Evolutionary conservation across 768 basidiomycete genomes (phyloP).

Genomic region (Wakefieldia striispora): DNA sequence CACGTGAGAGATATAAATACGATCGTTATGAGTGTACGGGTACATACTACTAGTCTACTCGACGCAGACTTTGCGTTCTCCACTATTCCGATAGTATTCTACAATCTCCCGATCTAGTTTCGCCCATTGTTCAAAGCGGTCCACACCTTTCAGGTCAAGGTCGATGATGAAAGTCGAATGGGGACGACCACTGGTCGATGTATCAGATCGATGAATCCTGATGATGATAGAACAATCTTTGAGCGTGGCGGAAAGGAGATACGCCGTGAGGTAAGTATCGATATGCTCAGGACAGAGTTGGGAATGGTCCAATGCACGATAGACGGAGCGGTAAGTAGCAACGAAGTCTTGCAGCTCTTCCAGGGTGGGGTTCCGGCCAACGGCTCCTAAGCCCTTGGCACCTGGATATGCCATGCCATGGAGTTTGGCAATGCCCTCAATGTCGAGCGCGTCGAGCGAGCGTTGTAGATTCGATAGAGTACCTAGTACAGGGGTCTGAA

Average conservation of each 20-base stretch:
- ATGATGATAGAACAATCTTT: slow-evolving; percentile 91
- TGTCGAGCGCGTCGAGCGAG: slow-evolving; percentile 77
- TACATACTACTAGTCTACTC: slow-evolving; percentile 6
- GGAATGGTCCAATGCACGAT: slow-evolving; percentile 35
- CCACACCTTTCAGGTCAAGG: slow-evolving; percentile 75
- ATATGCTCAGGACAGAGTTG: slow-evolving; percentile 43
- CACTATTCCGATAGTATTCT: slow-evolving; percentile 33
- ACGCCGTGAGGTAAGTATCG: slow-evolving; percentile 66
- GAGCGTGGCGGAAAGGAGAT: slow-evolving; percentile 88
- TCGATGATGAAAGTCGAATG: slow-evolving; percentile 72
- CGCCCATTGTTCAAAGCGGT: slow-evolving; percentile 67
- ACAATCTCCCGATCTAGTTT: slow-evolving; percentile 71
- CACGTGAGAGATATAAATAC: slow-evolving; percentile 6
- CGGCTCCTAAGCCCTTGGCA: slow-evolving; percentile 26
- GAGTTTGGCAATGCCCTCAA: slow-evolving; percentile 69
- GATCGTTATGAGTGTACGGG: too few relatives aligned
- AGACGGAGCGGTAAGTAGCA: slow-evolving; percentile 45
- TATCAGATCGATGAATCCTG: slow-evolving; percentile 21
- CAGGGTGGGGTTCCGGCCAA: slow-evolving; percentile 51
- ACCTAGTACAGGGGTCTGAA: slow-evolving; percentile 50
- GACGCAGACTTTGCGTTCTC: slow-evolving; percentile 18
- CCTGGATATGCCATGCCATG: slow-evolving; percentile 20
- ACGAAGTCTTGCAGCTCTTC: slow-evolving; percentile 68
- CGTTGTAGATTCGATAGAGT: slow-evolving; percentile 64
- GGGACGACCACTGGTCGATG: slow-evolving; percentile 26